These are phyloP conservation scores for Oidiodendron maius DNA, from an alignment of 495 filamentous ascomycete species.

Conservation along the genomic window DNA sequence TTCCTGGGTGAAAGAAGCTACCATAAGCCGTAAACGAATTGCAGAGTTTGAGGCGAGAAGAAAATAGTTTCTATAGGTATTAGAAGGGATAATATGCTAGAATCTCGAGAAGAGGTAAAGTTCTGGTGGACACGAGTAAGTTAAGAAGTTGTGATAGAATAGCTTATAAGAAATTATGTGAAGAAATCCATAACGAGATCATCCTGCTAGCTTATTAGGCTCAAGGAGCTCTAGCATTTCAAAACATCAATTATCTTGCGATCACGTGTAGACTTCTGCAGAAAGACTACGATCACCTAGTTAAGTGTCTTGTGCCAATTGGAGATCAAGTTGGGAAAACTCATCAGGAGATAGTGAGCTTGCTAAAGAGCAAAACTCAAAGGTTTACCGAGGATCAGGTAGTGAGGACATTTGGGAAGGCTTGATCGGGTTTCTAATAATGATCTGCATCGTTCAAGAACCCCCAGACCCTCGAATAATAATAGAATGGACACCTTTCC, in stretches of 20 bases:
- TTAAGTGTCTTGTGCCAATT: slow-evolving; percentile 60
- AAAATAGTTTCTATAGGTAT: slow-evolving; percentile 4
- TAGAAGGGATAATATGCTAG: too few relatives aligned
- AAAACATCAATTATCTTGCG: slow-evolving; percentile 65
- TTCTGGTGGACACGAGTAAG: too few relatives aligned
- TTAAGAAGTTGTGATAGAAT: too few relatives aligned
- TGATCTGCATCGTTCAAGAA: too few relatives aligned
- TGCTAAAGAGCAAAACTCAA: slow-evolving; percentile 57
- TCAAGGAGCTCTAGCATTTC: slow-evolving; percentile 72
- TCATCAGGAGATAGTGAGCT: slow-evolving; percentile 49
- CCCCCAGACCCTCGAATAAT: too few relatives aligned
- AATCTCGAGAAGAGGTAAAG: too few relatives aligned
- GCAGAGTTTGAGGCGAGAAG: slow-evolving; percentile 16
- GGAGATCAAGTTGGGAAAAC: slow-evolving; percentile 60
- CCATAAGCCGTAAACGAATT: slow-evolving; percentile 18
- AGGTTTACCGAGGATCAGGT: slow-evolving; percentile 55
- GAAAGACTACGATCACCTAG: slow-evolving; percentile 61
- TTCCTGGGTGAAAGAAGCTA: slow-evolving; percentile 20
- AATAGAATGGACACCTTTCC: too few relatives aligned
- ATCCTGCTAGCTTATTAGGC: too few relatives aligned
- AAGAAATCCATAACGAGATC: too few relatives aligned
- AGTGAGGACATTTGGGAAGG: slow-evolving; percentile 37
- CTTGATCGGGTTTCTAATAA: too few relatives aligned
- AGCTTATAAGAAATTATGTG: too few relatives aligned
- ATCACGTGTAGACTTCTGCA: slow-evolving; percentile 54